Evolutionary conservation across 2,329 filamentous ascomycete genomes (phyloP).

Genomic region (Colletotrichum ledebouriae): DNA sequence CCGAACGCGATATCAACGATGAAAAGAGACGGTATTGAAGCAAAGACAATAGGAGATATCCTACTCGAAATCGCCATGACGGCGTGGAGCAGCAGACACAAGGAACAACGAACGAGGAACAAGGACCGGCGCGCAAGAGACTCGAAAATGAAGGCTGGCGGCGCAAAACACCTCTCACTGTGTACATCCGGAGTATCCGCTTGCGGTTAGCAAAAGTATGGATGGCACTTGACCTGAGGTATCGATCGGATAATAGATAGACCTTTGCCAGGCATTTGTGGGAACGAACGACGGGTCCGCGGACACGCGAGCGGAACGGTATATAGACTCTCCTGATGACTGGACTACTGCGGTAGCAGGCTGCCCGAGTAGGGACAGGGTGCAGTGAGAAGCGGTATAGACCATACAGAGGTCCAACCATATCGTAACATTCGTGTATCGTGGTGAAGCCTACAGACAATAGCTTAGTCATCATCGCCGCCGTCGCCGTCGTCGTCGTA

Average conservation of each 20-base stretch:
- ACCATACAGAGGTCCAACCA: too few relatives aligned
- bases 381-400: too few relatives aligned
- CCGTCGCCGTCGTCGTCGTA: too few relatives aligned
- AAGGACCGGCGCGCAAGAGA: background rate
- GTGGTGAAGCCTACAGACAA: too few relatives aligned
- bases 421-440: too few relatives aligned
- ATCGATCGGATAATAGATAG: conserved; percentile 14
- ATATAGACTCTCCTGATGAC: too few relatives aligned
- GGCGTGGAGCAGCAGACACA: background rate
- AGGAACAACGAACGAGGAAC: background rate
- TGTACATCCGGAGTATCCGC: conserved; percentile 15
- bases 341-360: too few relatives aligned
- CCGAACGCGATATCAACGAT: conserved; percentile 7
- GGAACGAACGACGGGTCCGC: conserved; percentile 28
- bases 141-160: background rate
- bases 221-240: background rate
- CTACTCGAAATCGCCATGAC: too few relatives aligned
- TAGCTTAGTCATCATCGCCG: too few relatives aligned
- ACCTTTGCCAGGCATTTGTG: background rate
- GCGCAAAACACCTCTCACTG: background rate
- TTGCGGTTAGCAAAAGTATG: background rate
- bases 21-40: background rate
- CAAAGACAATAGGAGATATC: too few relatives aligned
- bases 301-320: background rate
- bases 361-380: too few relatives aligned